Evolutionary conservation across 176 grass and related monocot genomes (phyloP), one percentile per base, ranked within the genome.

Genomic region (Aechmea fasciata): DNA sequence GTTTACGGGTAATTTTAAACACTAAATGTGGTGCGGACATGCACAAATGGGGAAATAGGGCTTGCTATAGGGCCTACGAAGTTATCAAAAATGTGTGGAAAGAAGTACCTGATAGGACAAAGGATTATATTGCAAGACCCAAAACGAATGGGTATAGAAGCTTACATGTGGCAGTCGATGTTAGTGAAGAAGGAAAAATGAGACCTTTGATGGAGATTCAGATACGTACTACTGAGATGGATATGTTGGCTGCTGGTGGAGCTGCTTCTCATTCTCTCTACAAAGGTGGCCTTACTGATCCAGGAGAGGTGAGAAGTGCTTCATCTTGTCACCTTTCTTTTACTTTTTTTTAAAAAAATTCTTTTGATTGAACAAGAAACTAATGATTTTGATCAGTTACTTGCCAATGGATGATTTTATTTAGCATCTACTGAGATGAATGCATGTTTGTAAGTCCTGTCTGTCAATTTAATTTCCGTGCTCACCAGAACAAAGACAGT

Each of bases 131-230:
- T 47, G 83, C 73, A 7, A 79, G 41, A 67, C 89, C 93, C 49
- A 96, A 97, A 80, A 48, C 24, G 75, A 97, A 97, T 69, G 93
- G 93, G 11, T 97, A 97, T 25, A 87, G 83, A 73, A 97, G 93
- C 59, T 85, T 97, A 69, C 93, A 97, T 87, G 85, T 97, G 48
- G 73, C 86, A 22, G 76, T 92, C 9, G 74, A 97, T 83, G 77
- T 97, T 66, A 91, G 89, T 73, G 79, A 97, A 85, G 73, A 77
- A 71, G 79, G 73, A 23, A 84, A 69, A 55, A 66, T 54, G 4
- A 85, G 81, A 65, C 89, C 93, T 7, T 61, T 92, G 33, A 90
- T 97, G 85, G 93, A 97, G 86, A 84, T 97, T 83, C 93, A 97
- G 47, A 97, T 97, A 77, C 89, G 86, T 47, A 90, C 93, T 24